These are phyloP conservation scores for Exophiala lecanii-corni DNA, from an alignment of 2,329 filamentous ascomycete genomes.

Conservation along the genomic window DNA sequence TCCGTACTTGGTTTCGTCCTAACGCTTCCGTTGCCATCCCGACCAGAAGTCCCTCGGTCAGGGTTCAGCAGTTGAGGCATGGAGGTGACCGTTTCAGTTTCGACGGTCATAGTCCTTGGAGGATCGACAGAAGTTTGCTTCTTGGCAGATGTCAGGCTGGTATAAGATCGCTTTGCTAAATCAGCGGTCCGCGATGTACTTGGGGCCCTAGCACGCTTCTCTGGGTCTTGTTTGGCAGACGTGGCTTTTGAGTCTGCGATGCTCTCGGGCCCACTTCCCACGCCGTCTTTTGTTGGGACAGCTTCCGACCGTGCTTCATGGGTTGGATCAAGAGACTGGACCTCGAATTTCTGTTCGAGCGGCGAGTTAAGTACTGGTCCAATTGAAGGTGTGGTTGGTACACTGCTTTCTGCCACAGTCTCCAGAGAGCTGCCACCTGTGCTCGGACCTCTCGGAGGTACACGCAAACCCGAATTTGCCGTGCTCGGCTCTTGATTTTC, in stretches of 20 bases:
- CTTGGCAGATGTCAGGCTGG: constrained; percentile 60
- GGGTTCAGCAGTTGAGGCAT: constrained; percentile 70
- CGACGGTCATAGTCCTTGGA: constrained; percentile 88
- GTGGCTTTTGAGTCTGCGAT: constrained; percentile 39
- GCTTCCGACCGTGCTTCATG: constrained; percentile 40
- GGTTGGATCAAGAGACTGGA: constrained; percentile 39
- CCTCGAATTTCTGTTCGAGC: constrained; percentile 37
- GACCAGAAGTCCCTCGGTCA: constrained; percentile 54
- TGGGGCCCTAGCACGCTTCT: constrained; percentile 32
- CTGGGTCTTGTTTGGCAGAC: constrained; percentile 36
- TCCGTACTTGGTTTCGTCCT: constrained; percentile 88
- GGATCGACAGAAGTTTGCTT: constrained; percentile 69
- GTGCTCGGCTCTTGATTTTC: constrained; percentile 31
- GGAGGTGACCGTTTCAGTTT: constrained; percentile 91
- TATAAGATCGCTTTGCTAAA: constrained; percentile 62
- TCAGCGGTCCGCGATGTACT: constrained; percentile 45
- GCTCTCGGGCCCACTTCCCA: constrained; percentile 34
- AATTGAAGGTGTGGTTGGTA: constrained; percentile 63
- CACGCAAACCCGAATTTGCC: constrained; percentile 45
- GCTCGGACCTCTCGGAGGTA: constrained; percentile 57
- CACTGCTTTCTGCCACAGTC: constrained; percentile 86
- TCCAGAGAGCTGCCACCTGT: constrained; percentile 64
- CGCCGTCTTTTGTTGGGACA: constrained; percentile 39
- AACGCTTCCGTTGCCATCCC: constrained; percentile 65
- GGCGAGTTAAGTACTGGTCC: constrained; percentile 31